A percentile compares a stretch with the other conserved stretches of the same genome.
These are phyloP conservation scores for Lanmaoa rubissima DNA, from an alignment of 768 basidiomycete species.

Conservation along the genomic window DNA sequence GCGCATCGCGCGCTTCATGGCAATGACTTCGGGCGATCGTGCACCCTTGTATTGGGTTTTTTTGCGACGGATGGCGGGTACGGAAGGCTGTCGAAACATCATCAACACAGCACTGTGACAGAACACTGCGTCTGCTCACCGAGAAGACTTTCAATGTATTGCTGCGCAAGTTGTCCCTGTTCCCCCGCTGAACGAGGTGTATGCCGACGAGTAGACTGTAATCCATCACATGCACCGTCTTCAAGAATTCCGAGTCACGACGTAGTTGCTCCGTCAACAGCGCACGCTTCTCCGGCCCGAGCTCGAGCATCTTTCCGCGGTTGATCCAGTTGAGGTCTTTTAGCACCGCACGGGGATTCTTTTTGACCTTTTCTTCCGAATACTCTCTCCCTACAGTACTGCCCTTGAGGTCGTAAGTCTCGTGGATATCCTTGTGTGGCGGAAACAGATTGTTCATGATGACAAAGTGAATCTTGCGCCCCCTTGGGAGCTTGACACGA, in stretches of 20 bases:
- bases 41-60: conserved; percentile 56
- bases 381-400: conserved; percentile 88
- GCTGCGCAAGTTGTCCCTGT: conserved; percentile 85
- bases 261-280: conserved; percentile 88
- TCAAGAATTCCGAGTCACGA: conserved; percentile 84
- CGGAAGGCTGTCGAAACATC: conserved; percentile 53
- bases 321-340: conserved; percentile 99
- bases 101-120: background rate
- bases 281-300: conserved; percentile 96
- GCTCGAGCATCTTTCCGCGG: conserved; percentile 67
- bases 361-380: conserved; percentile 71
- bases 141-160: conserved; percentile 93
- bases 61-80: conserved; percentile 63
- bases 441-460: conserved; percentile 99
- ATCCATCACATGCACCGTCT: conserved; percentile 88
- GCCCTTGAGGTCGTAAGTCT: conserved; percentile 96
- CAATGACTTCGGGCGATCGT: conserved; percentile 70
- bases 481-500: conserved; percentile 92
- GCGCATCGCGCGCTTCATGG: conserved; percentile 83
- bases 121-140: conserved; percentile 45
- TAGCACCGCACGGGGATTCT: conserved; percentile 84
- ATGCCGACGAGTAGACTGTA: conserved; percentile 94
- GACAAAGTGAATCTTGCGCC: conserved; percentile 96
- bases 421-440: conserved; percentile 94
- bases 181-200: conserved; percentile 88